These are phyloP conservation scores for Biscogniauxia sp. DNA, from an alignment of 2,329 filamentous ascomycete genomes.

Conservation along the genomic window DNA sequence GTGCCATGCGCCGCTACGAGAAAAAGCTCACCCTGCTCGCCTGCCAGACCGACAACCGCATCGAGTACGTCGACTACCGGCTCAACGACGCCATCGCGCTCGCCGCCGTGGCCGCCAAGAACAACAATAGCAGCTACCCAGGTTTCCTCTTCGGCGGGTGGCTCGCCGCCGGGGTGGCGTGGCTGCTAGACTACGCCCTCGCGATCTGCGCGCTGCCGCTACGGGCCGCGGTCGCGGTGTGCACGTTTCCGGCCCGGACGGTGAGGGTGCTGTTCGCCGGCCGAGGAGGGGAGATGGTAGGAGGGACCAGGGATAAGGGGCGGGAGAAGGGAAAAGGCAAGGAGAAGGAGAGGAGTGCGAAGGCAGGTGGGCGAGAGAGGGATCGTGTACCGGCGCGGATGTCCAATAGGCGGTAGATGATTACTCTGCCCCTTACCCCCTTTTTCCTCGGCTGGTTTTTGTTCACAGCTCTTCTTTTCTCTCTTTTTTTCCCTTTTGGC, in stretches of 20 bases:
- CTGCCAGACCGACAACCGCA: conserved; percentile 71
- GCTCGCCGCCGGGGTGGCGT: conserved; percentile 22
- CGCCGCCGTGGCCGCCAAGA: conserved; percentile 70
- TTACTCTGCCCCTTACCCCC: too few species aligned
- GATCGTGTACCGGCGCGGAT: too few species aligned
- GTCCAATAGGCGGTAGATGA: too few species aligned
- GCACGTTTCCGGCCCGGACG: conserved; percentile 44
- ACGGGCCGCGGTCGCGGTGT: conserved; percentile 37
- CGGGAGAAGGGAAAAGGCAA: conserved; percentile 23
- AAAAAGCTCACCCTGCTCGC: conserved; percentile 77
- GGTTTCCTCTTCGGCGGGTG: too few species aligned
- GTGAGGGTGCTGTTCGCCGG: conserved; percentile 35
- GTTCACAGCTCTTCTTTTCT: too few species aligned
- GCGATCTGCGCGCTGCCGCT: conserved; percentile 42
- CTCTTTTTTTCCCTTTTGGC: too few species aligned
- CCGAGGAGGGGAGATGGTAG: conserved; percentile 1
- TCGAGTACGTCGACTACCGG: conserved; percentile 68
- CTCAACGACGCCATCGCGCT: conserved; percentile 76
- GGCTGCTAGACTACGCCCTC: conserved; percentile 37
- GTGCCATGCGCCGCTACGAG: conserved; percentile 87
- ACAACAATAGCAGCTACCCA: conserved; percentile 29
- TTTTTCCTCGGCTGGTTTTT: too few species aligned
- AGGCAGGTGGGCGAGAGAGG: too few species aligned
- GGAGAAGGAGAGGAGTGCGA: conserved; percentile 1
- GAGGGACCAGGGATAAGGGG: conserved; percentile 18